A percentile compares a stretch with the other conserved stretches of the same genome.
Evolutionary conservation across 1,139 yeast genomes (phyloP).

Genomic region (Debaryomyces coudertii): DNA sequence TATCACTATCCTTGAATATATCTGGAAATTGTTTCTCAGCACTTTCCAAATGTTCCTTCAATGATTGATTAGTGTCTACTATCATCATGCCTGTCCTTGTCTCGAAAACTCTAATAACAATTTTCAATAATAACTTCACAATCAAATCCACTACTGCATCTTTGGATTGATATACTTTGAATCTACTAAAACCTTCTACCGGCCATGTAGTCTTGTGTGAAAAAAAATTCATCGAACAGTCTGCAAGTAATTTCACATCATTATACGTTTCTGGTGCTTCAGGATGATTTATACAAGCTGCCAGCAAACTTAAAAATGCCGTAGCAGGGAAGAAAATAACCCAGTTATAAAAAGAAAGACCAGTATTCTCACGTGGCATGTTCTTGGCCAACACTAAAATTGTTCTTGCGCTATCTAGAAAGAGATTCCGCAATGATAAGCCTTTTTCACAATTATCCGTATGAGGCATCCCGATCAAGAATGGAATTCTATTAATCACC

Average conservation of each 20-base stretch:
- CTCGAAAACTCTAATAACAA: constrained; percentile 31
- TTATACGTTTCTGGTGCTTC: constrained; percentile 27
- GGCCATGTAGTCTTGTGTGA: constrained; percentile 14
- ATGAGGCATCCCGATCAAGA: constrained; percentile 22
- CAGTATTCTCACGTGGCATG: constrained; percentile 22
- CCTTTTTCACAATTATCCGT: constrained; percentile 19
- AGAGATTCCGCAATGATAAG: constrained; percentile 27
- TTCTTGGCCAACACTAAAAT: constrained; percentile 30
- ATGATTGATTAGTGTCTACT: constrained; percentile 18
- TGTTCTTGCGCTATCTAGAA: constrained; percentile 40
- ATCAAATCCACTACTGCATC: constrained; percentile 28
- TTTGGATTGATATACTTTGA: constrained; percentile 24
- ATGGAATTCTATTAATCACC: constrained; percentile 41
- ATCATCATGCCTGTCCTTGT: constrained; percentile 21
- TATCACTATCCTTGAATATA: neutral
- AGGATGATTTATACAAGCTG: constrained; percentile 38
- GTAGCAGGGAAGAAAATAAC: constrained; percentile 35
- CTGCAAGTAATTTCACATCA: constrained; percentile 37
- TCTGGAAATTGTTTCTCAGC: constrained; percentile 31
- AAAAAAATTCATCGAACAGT: constrained; percentile 30
- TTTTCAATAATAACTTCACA: constrained; percentile 27
- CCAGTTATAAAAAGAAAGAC: constrained; percentile 38
- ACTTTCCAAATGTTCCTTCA: constrained; percentile 28
- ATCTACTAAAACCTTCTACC: constrained; percentile 16
- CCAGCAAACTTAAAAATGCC: constrained; percentile 37